Evolutionary conservation across 2,329 filamentous ascomycete species (phyloP), one percentile per base, ranked within the genome.

Genomic region (Teratosphaeria viscida): DNA sequence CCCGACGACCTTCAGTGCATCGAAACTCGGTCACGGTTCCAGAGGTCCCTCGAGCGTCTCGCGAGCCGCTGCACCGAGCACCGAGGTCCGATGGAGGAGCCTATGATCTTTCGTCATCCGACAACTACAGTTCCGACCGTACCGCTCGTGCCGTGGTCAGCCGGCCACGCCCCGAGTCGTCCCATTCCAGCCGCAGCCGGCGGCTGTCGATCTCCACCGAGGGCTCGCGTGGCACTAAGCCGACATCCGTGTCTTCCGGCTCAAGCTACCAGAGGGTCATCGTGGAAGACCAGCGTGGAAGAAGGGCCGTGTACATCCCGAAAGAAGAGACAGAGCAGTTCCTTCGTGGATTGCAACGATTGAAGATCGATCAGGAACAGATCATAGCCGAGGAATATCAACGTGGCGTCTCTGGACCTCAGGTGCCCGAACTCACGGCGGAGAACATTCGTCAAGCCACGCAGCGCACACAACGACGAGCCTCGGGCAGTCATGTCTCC

Each of bases 181-280:
- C 62, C 3, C 61, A 60, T 23, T 66, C 67, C 5, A 54, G 60
- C 47, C 70, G 68, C 54, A 71, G 72, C 43, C 73, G 68, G 26
- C 66, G 65, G 5, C 66, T 73, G 8, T 68, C 72, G 4, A 62
- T 74, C 26, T 65, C 70, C 2, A 73, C 69, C 3, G 60, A 61
- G 47, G 62, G 65, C 8, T 67, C 67, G 3, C 64, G 64, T 29
- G 60, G 68, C 2, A 71, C 71, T 19, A 72, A 73, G 56, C 65
- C 70, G 2, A 69, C 68, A 57, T 39, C 56, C 60, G 19, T 67
- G 35, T 64, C 59, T 5, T 61, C 63, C 23, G 65, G 64, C 43
- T 67, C 68, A 34, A 62, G 60, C 27, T 55, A 57, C 6, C 27
- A 43, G 11, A 60, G 59, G n/a, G 62, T 65, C 47, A 64, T 70